These are phyloP conservation scores for Penicillium silybi DNA, from an alignment of 495 filamentous ascomycete genomes.

Conservation along the genomic window DNA sequence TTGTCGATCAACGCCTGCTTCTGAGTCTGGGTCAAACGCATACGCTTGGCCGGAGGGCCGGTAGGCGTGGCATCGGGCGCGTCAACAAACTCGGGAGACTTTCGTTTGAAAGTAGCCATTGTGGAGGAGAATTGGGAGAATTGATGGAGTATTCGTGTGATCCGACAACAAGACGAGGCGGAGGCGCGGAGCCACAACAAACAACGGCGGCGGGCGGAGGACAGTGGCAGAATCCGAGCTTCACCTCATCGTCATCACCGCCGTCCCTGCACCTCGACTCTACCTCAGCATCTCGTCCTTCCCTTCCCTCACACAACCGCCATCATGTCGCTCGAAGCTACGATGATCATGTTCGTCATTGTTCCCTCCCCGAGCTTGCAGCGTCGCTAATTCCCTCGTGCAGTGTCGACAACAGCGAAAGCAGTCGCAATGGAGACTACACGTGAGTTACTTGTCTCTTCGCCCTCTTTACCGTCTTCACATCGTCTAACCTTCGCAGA, in stretches of 20 bases:
- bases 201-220: slow-evolving; percentile 21
- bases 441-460: slow-evolving; percentile 29
- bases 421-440: slow-evolving; percentile 96
- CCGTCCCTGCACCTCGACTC: slow-evolving; percentile 9
- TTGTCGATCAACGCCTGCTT: slow-evolving; percentile 92
- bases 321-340: slow-evolving; percentile 70
- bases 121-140: not conserved
- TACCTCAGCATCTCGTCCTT: slow-evolving; percentile 14
- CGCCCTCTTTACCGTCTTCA: not conserved
- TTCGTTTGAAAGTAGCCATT: slow-evolving; percentile 62
- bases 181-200: slow-evolving; percentile 29
- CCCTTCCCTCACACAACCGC: slow-evolving; percentile 18
- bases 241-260: slow-evolving; percentile 24
- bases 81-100: slow-evolving; percentile 46
- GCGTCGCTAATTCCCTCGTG: slow-evolving; percentile 22
- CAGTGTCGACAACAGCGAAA: slow-evolving; percentile 97
- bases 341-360: slow-evolving; percentile 64
- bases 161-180: slow-evolving; percentile 9
- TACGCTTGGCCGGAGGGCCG: slow-evolving; percentile 56
- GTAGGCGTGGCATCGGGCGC: slow-evolving; percentile 42
- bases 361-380: slow-evolving; percentile 11
- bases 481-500: slow-evolving; percentile 37
- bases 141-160: slow-evolving; percentile 11
- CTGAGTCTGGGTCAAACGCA: slow-evolving; percentile 68
- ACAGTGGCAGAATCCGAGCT: slow-evolving; percentile 25